Conservation (phyloP, 306 rosid species). For the Corylus americana region DNA sequence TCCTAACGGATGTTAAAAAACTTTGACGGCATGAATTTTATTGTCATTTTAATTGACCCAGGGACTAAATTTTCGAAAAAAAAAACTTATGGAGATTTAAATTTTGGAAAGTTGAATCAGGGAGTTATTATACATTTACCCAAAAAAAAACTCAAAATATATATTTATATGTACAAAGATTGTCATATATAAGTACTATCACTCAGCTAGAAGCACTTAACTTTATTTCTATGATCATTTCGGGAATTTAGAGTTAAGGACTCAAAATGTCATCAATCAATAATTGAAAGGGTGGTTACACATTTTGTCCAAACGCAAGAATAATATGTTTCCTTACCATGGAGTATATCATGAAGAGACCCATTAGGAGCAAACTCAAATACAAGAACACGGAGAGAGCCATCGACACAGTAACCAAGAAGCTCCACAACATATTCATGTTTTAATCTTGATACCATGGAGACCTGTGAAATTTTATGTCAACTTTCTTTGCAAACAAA, state of each 20-base stretch:
- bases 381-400: constrained; percentile 70
- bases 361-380: constrained; percentile 78
- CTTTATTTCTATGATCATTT: background rate
- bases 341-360: constrained; percentile 77
- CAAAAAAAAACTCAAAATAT: background rate
- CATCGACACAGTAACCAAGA: constrained; percentile 66
- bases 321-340: constrained; percentile 45
- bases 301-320: background rate
- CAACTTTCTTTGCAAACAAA: background rate
- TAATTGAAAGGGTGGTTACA: background rate
- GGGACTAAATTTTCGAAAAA: too few species aligned
- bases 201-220: background rate
- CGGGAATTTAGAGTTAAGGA: background rate
- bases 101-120: too few species aligned
- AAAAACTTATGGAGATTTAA: too few species aligned
- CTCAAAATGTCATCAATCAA: background rate
- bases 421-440: constrained; percentile 70
- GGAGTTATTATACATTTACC: too few species aligned
- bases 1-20: too few species aligned
- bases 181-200: background rate
- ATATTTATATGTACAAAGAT: background rate
- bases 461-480: constrained; percentile 43
- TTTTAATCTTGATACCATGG: constrained; percentile 78
- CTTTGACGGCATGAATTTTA: too few species aligned
- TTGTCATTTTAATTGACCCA: too few species aligned